Base-by-base conservation (phyloP, 2,329 filamentous ascomycete species). In the Alternaria arborescens region DNA sequence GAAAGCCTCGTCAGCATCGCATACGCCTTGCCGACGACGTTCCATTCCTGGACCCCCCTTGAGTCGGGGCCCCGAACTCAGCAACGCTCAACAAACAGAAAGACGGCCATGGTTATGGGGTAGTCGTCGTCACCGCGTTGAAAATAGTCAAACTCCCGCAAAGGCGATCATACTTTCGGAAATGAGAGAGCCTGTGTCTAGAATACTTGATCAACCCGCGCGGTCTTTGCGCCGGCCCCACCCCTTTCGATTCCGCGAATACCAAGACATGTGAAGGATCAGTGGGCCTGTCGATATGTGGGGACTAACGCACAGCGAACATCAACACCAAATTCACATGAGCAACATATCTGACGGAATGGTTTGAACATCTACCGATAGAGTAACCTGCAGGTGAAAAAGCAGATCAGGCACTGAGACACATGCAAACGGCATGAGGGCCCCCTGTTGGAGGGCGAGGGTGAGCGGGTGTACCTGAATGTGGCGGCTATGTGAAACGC, bases 401-500 rank as follows among this genome's bases (percentile, higher is more conserved):
- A 22, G 34, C 46, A 41, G 24, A 28, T 32, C 16, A 10, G 20
- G 34, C 34, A 28, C 20, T 24, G 18, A 38, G 18, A 58, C 40
- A 36, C 30, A 30, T 20, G 50, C 51, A 58, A 58, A 58, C 55
- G 28, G 50, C 22, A 11, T 20, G 20, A 34, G 16, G 30, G 40
- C 51, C 51, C 51, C 51, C 28, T 44, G 51, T 41, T 38, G 26
- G 16, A 34, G 32, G 22, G 30, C 41, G 48, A 36, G 28, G 36
- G 46, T 44, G 44, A 52, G 58, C 58, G 58, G 58, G 47, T 52
- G 58, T 60, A 47, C 58, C 58, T 60, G 53, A 57, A 38, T 36
- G 58, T 60, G 58, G 53, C 58, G 58, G 53, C 52, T 60, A 60
- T 10, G 53, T 60, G 58, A 57, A 60, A 60, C 53, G 28, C 53